Conservation (phyloP, 495 filamentous ascomycete genomes). For the Jackrogersella minutella region DNA sequence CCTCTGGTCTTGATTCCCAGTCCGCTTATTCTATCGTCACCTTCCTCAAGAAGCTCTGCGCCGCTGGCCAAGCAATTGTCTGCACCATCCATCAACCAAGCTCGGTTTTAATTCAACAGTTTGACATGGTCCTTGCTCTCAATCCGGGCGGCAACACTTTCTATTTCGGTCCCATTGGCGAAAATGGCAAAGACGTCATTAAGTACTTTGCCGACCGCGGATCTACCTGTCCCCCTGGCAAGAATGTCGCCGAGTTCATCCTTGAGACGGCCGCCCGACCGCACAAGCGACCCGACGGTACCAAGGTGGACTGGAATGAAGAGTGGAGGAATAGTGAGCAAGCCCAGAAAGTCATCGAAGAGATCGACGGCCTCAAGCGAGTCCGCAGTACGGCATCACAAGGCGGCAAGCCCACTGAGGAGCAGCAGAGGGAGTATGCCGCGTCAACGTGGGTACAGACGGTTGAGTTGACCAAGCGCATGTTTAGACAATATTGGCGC, state of each 20-base stretch:
- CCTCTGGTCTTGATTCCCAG: conserved; percentile 84
- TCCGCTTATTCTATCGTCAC: conserved; percentile 82
- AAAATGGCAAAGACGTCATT: conserved; percentile 56
- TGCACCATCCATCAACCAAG: conserved; percentile 83
- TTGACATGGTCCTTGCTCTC: conserved; percentile 73
- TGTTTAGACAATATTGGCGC: conserved; percentile 83
- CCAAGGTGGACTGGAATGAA: conserved; percentile 78
- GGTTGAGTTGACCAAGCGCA: conserved; percentile 60
- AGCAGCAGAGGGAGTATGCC: conserved; percentile 46
- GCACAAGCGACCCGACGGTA: conserved; percentile 71
- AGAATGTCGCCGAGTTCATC: conserved; percentile 86
- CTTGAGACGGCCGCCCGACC: conserved; percentile 80
- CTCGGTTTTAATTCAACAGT: conserved; percentile 70
- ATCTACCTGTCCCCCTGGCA: conserved; percentile 70
- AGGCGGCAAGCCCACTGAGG: conserved; percentile 42
- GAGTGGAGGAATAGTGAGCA: conserved; percentile 80
- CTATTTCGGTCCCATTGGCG: conserved; percentile 71
- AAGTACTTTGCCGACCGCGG: conserved; percentile 67
- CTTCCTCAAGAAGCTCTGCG: conserved; percentile 83
- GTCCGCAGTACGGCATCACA: conserved; percentile 41
- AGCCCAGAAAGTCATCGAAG: conserved; percentile 66
- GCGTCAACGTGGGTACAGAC: conserved; percentile 54
- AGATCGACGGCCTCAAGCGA: conserved; percentile 72
- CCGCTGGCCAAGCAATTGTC: conserved; percentile 76
- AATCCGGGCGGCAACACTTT: conserved; percentile 73